A percentile compares a stretch with the other conserved stretches of the same genome.
Conservation (phyloP, 2,329 filamentous ascomycete species). For the Leptodontidium sp. region DNA sequence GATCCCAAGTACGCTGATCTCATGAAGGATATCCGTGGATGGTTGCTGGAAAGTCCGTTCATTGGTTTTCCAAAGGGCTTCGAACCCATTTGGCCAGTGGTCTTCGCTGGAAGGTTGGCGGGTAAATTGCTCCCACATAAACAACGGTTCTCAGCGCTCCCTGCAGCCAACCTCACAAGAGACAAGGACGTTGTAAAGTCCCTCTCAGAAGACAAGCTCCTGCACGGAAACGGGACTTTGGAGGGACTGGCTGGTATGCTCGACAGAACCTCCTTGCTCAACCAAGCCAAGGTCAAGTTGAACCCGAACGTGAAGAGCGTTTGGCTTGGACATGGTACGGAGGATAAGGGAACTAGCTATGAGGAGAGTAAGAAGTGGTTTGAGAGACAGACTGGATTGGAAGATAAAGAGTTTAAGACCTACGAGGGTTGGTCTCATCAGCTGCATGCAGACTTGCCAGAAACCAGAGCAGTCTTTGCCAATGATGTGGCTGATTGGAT, state of each 20-base stretch:
- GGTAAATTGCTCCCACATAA: conserved; percentile 71
- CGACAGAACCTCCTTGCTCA: conserved; percentile 72
- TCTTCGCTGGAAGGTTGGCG: conserved; percentile 72
- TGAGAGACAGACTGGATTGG: conserved; percentile 59
- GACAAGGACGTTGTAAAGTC: conserved; percentile 69
- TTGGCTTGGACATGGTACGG: conserved; percentile 80
- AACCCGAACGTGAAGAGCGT: conserved; percentile 66
- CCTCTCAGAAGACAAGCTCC: conserved; percentile 71
- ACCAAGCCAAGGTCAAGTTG: conserved; percentile 61
- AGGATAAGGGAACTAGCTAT: conserved; percentile 74
- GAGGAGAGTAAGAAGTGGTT: conserved; percentile 71
- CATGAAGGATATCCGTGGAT: conserved; percentile 71
- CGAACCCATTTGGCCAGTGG: conserved; percentile 68
- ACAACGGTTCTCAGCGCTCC: conserved; percentile 73
- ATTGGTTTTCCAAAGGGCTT: conserved; percentile 73
- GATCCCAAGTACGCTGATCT: conserved; percentile 61
- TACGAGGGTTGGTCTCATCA: conserved; percentile 86
- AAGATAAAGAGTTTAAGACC: conserved; percentile 74
- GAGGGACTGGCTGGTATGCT: conserved; percentile 80
- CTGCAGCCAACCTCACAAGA: conserved; percentile 69
- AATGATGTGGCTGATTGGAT: conserved; percentile 74
- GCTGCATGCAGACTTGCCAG: conserved; percentile 64
- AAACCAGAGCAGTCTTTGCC: conserved; percentile 50
- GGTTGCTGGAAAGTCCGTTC: conserved; percentile 80
- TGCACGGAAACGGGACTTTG: conserved; percentile 87